phyloP scores from a whole-genome alignment of 805 yeast genomes.

The Nematodospora valgi region DNA sequence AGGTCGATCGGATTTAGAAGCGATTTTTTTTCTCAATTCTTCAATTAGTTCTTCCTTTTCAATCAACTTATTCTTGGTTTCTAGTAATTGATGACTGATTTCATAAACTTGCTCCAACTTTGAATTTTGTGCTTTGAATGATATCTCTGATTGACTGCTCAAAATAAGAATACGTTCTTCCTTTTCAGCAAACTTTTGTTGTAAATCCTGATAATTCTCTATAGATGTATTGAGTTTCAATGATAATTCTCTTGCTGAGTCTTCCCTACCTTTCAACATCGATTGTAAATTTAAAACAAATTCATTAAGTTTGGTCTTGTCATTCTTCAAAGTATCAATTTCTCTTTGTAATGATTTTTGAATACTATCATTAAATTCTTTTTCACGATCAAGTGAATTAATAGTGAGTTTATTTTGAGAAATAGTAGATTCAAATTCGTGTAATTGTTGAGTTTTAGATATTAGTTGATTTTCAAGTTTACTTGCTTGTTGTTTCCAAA shows the following conservation, averaged over 20 bases:
- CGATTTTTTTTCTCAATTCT: constrained; percentile 34
- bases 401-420: constrained; percentile 44
- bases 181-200: constrained; percentile 45
- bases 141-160: constrained; percentile 54
- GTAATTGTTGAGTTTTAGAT: constrained; percentile 45
- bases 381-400: constrained; percentile 53
- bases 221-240: constrained; percentile 47
- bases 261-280: constrained; percentile 58
- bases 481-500: constrained; percentile 41
- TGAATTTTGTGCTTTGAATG: constrained; percentile 50
- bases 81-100: constrained; percentile 43
- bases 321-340: constrained; percentile 50
- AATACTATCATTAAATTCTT: constrained; percentile 43
- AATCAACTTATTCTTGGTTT: constrained; percentile 38
- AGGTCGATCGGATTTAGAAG: constrained; percentile 18
- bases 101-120: constrained; percentile 57
- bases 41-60: constrained; percentile 40
- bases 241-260: constrained; percentile 46
- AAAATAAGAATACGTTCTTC: constrained; percentile 53
- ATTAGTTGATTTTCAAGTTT: constrained; percentile 36
- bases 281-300: constrained; percentile 60
- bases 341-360: constrained; percentile 53
- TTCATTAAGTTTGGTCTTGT: constrained; percentile 55
- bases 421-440: constrained; percentile 46
- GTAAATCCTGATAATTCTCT: constrained; percentile 42